Evolutionary conservation across 1,284 basidiomycete genomes (phyloP).

Genomic region (Coniophora puteana): DNA sequence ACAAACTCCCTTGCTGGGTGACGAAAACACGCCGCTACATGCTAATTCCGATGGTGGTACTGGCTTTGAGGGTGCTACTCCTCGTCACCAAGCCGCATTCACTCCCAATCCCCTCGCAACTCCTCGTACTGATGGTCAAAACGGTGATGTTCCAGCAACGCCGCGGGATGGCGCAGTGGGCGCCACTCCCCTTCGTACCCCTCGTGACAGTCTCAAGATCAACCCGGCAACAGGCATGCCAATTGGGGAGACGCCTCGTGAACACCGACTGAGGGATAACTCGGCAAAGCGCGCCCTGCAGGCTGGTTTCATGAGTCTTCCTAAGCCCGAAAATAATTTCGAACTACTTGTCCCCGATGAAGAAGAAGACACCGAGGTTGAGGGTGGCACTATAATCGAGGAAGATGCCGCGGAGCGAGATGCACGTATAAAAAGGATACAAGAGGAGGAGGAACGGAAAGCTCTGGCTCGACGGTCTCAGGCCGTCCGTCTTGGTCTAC

Average conservation of each 20-base stretch:
- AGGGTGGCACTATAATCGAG: slow-evolving; percentile 44
- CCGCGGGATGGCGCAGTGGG: slow-evolving; percentile 52
- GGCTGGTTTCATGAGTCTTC: slow-evolving; percentile 81
- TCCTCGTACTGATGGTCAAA: slow-evolving; percentile 51
- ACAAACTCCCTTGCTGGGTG: slow-evolving; percentile 94
- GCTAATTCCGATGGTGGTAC: slow-evolving; percentile 69
- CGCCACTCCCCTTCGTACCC: slow-evolving; percentile 85
- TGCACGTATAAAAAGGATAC: slow-evolving; percentile 63
- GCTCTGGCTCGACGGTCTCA: slow-evolving; percentile 80
- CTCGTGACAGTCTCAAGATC: slow-evolving; percentile 89
- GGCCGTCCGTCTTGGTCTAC: slow-evolving; percentile 80
- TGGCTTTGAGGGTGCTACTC: slow-evolving; percentile 90
- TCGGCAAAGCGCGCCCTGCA: slow-evolving; percentile 73
- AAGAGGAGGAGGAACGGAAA: slow-evolving; percentile 77
- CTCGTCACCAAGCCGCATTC: slow-evolving; percentile 82
- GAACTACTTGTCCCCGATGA: slow-evolving; percentile 91
- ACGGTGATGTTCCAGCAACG: slow-evolving; percentile 53
- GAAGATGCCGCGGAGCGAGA: slow-evolving; percentile 96
- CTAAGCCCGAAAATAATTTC: slow-evolving; percentile 96
- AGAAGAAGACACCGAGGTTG: slow-evolving; percentile 51
- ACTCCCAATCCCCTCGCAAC: slow-evolving; percentile 97
- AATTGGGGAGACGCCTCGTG: slow-evolving; percentile 70
- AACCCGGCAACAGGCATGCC: slow-evolving; percentile 67
- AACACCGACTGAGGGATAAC: slow-evolving; percentile 59
- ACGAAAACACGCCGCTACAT: slow-evolving; percentile 94